Conservation (phyloP, 2,329 filamentous ascomycete genomes). For the Xylariomycetidae sp. region DNA sequence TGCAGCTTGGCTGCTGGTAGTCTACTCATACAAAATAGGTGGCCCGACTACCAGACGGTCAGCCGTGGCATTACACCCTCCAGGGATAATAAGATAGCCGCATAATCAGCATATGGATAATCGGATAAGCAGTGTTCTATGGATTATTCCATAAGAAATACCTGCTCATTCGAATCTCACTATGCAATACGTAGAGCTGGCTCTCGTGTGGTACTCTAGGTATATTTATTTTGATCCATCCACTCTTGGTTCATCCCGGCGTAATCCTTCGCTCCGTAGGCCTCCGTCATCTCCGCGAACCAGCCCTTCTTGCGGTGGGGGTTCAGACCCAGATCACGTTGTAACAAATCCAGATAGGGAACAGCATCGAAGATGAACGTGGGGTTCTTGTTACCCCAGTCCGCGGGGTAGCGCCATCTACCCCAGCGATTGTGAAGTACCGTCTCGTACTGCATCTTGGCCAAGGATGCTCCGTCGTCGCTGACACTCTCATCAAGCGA, state of each 20-base stretch:
- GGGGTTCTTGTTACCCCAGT: slow-evolving; percentile 57
- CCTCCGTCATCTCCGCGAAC: slow-evolving; percentile 46
- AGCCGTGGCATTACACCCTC: too few species aligned
- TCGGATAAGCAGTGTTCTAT: too few species aligned
- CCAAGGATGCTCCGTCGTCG: slow-evolving; percentile 32
- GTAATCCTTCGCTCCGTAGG: slow-evolving; percentile 59
- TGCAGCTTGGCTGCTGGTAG: too few species aligned
- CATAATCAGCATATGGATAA: too few species aligned
- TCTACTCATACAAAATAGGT: too few species aligned
- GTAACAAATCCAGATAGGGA: slow-evolving; percentile 66
- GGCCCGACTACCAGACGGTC: too few species aligned
- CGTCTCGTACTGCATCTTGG: slow-evolving; percentile 46
- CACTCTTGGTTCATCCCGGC: slow-evolving; percentile 49
- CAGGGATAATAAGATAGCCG: too few species aligned
- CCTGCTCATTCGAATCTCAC: too few species aligned
- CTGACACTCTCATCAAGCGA: slow-evolving; percentile 12
- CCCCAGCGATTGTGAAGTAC: slow-evolving; percentile 65
- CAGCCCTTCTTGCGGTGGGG: slow-evolving; percentile 50
- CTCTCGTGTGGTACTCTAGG: too few species aligned
- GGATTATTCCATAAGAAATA: too few species aligned
- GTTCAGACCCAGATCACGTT: slow-evolving; percentile 60
- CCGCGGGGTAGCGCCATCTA: slow-evolving; percentile 63
- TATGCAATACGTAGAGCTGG: too few species aligned
- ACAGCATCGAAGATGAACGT: slow-evolving; percentile 74
- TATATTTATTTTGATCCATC: slow-evolving; percentile 18